Evolutionary conservation across 768 basidiomycete species (phyloP).

Genomic region (Tricholoma sp.): DNA sequence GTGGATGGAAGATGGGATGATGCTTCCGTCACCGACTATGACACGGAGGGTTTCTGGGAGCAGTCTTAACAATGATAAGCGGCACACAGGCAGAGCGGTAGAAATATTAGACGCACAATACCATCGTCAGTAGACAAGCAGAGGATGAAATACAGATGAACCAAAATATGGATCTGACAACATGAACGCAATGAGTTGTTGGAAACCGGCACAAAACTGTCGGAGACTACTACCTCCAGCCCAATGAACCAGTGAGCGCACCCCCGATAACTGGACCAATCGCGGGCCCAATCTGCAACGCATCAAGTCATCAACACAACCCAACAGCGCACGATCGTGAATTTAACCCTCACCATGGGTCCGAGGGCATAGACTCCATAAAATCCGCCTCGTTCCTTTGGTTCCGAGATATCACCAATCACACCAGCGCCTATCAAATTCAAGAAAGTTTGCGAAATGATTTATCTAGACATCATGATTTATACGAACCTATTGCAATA

Average conservation of each 20-base stretch:
- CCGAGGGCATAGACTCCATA: slow-evolving; percentile 63
- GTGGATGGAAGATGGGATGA: slow-evolving; percentile 39
- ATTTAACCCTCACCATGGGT: slow-evolving; percentile 41
- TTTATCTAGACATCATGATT: slow-evolving; percentile 3
- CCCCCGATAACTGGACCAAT: slow-evolving; percentile 61
- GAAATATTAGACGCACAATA: slow-evolving; percentile 34
- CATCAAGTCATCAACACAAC: not conserved
- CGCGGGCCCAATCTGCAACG: slow-evolving; percentile 49
- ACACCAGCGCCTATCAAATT: slow-evolving; percentile 56
- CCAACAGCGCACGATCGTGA: slow-evolving; percentile 1
- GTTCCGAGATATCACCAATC: slow-evolving; percentile 71
- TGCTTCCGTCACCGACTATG: slow-evolving; percentile 51
- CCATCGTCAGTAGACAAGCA: slow-evolving; percentile 39
- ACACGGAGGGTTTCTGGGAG: slow-evolving; percentile 51
- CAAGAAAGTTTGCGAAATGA: not conserved
- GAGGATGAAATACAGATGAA: slow-evolving; percentile 48
- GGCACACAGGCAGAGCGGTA: slow-evolving; percentile 25
- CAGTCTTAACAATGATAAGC: slow-evolving; percentile 35
- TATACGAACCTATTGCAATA: slow-evolving; percentile 54
- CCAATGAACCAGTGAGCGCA: slow-evolving; percentile 46
- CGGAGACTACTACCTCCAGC: slow-evolving; percentile 49
- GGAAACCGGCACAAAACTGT: not conserved
- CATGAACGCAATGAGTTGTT: slow-evolving; percentile 3
- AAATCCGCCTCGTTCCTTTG: slow-evolving; percentile 69
- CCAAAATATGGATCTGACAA: slow-evolving; percentile 54